These are phyloP conservation scores for Debaryomyces sp. DNA, from an alignment of 1,139 yeast species.

Conservation along the genomic window DNA sequence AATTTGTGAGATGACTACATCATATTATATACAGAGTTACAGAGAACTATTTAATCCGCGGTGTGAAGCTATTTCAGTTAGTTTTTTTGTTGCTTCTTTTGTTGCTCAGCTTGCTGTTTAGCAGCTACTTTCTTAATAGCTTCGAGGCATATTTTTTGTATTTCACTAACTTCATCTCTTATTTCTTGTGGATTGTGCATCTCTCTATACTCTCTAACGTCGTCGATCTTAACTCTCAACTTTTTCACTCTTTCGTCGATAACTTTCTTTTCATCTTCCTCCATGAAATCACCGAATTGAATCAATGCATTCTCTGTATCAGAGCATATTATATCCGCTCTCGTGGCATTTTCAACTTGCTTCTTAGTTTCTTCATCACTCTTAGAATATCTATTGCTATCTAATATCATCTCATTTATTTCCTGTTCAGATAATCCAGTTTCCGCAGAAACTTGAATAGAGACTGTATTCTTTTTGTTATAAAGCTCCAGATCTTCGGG, in stretches of 20 bases:
- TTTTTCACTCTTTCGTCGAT: constrained; percentile 31
- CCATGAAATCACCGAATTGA: constrained; percentile 47
- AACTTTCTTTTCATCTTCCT: constrained; percentile 35
- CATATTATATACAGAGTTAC: constrained; percentile 1
- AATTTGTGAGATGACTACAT: not conserved
- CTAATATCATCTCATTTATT: constrained; percentile 56
- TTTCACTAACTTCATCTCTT: constrained; percentile 48
- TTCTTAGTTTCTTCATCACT: constrained; percentile 45
- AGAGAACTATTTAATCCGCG: not conserved
- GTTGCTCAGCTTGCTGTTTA: constrained; percentile 32
- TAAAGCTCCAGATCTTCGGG: constrained; percentile 25
- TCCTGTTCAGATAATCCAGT: constrained; percentile 70
- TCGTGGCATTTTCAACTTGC: constrained; percentile 49
- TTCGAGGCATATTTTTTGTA: constrained; percentile 53
- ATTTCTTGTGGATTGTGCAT: constrained; percentile 39
- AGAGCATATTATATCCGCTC: constrained; percentile 58
- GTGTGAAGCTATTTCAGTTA: not conserved
- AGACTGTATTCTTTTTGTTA: constrained; percentile 42
- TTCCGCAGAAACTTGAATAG: constrained; percentile 72
- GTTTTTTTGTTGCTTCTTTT: constrained; percentile 7
- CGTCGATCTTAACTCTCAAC: constrained; percentile 48
- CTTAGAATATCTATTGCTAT: constrained; percentile 45
- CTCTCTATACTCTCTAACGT: constrained; percentile 38
- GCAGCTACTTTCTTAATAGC: constrained; percentile 57
- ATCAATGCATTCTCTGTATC: constrained; percentile 56